Percentiles rank a stretch among this genome's conserved stretches.
Evolutionary conservation across 768 basidiomycete genomes (phyloP).

Genomic region (Russula virescens): DNA sequence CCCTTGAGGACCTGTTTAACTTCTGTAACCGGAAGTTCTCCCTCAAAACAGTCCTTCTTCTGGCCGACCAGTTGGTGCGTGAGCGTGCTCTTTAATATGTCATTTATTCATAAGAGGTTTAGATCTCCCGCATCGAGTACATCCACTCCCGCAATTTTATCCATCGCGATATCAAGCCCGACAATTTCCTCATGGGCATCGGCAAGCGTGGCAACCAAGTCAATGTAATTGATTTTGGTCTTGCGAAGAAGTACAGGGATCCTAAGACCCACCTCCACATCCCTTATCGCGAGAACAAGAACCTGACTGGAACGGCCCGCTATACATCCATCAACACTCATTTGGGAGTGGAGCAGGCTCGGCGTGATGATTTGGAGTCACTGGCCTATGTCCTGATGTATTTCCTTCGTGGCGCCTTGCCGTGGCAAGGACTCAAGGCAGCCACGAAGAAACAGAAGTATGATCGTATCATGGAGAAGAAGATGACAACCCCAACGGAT

Average conservation of each 20-base stretch:
- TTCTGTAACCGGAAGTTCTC: slow-evolving; percentile 97
- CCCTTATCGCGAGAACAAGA: slow-evolving; percentile 99
- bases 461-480: slow-evolving; percentile 99
- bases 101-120: slow-evolving; percentile 14
- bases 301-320: slow-evolving; percentile 95
- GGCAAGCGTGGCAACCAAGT: slow-evolving; percentile 99
- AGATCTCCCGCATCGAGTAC: slow-evolving; percentile 99
- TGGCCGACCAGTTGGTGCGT: slow-evolving; percentile 92
- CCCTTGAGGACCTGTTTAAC: slow-evolving; percentile 88
- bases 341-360: slow-evolving; percentile 95
- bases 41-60: slow-evolving; percentile 92
- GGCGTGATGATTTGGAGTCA: slow-evolving; percentile 96
- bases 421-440: slow-evolving; percentile 99
- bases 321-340: slow-evolving; percentile 99
- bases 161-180: slow-evolving; percentile 97
- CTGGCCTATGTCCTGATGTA: slow-evolving; percentile 99
- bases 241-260: slow-evolving; percentile 99
- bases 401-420: slow-evolving; percentile 96
- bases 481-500: slow-evolving; percentile 98
- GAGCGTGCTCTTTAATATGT: neutral
- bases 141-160: slow-evolving; percentile 99
- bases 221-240: slow-evolving; percentile 96
- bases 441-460: slow-evolving; percentile 99
- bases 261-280: slow-evolving; percentile 99
- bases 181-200: slow-evolving; percentile 99